Evolutionary conservation across 2,329 filamentous ascomycete species (phyloP).

Genomic region (Pestalotiopsis sp.): DNA sequence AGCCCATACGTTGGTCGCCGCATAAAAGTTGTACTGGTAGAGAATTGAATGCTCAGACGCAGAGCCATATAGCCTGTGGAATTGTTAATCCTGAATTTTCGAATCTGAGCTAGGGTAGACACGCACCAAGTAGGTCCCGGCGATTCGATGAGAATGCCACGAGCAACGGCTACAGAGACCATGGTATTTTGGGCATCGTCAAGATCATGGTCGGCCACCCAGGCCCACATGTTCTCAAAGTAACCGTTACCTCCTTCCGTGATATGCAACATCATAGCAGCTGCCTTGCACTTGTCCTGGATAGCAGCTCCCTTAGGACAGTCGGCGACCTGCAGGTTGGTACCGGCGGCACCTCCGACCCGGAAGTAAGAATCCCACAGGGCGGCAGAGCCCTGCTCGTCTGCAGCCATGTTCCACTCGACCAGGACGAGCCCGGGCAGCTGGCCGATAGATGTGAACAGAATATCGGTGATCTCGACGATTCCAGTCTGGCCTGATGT

Average conservation of each 20-base stretch:
- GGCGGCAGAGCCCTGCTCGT: slow-evolving; percentile 44
- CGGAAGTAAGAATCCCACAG: slow-evolving; percentile 78
- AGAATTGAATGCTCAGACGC: slow-evolving; percentile 36
- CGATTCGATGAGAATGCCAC: slow-evolving; percentile 39
- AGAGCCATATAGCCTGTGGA: slow-evolving; percentile 60
- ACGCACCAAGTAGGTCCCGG: slow-evolving; percentile 30
- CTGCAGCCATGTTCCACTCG: slow-evolving; percentile 70
- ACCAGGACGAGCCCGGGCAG: slow-evolving; percentile 73
- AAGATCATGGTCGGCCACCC: slow-evolving; percentile 67
- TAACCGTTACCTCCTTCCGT: slow-evolving; percentile 48
- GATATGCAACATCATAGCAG: slow-evolving; percentile 55
- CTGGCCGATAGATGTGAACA: slow-evolving; percentile 67
- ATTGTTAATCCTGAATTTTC: too few species aligned
- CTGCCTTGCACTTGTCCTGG: slow-evolving; percentile 60
- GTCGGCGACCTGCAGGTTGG: slow-evolving; percentile 62
- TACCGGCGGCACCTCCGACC: slow-evolving; percentile 72
- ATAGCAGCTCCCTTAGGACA: slow-evolving; percentile 53
- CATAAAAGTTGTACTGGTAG: slow-evolving; percentile 66
- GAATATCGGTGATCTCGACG: slow-evolving; percentile 71
- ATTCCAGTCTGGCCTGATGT: slow-evolving; percentile 57
- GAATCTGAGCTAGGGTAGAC: too few species aligned
- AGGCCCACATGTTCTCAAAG: slow-evolving; percentile 62
- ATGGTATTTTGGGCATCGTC: slow-evolving; percentile 35
- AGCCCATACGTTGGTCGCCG: slow-evolving; percentile 65
- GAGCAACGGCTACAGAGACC: slow-evolving; percentile 36